These are phyloP conservation scores for Quillaja saponaria DNA, from an alignment of 306 rosid genomes.

Conservation along the genomic window DNA sequence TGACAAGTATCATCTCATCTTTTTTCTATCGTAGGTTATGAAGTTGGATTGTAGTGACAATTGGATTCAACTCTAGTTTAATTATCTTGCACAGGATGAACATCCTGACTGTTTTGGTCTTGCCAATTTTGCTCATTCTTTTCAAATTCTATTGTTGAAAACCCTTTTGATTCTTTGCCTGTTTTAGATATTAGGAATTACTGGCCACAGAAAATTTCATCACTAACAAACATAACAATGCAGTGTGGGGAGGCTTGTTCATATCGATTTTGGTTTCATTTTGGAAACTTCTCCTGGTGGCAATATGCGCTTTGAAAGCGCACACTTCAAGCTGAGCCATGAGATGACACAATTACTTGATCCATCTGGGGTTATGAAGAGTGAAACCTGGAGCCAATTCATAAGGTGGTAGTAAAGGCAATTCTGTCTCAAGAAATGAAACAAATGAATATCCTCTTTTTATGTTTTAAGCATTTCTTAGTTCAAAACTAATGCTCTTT, in stretches of 20 bases:
- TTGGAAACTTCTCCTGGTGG: slow-evolving; percentile 98
- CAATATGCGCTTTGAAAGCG: slow-evolving; percentile 96
- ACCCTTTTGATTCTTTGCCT: neutral
- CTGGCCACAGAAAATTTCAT: neutral
- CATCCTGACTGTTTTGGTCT: slow-evolving; percentile 19
- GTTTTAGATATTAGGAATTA: neutral
- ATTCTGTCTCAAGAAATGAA: neutral
- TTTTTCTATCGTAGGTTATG: slow-evolving; percentile 11
- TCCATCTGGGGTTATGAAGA: slow-evolving; percentile 92
- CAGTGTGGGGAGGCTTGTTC: slow-evolving; percentile 93
- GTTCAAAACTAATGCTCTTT: slow-evolving; percentile 23
- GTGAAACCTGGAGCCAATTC: slow-evolving; percentile 93
- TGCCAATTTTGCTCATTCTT: neutral
- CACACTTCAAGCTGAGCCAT: slow-evolving; percentile 98
- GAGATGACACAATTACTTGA: slow-evolving; percentile 98
- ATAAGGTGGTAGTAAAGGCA: slow-evolving; percentile 55
- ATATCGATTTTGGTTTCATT: slow-evolving; percentile 94
- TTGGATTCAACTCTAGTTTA: slow-evolving; percentile 21
- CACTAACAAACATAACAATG: slow-evolving; percentile 37
- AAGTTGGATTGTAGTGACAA: slow-evolving; percentile 16
- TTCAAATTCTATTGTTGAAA: neutral
- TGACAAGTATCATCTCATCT: slow-evolving; percentile 59
- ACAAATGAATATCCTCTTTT: neutral
- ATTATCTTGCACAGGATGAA: slow-evolving; percentile 23
- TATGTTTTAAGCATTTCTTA: neutral